phyloP scores from a whole-genome alignment of 2,329 filamentous ascomycete genomes.

The Stemphylium lycopersici region DNA sequence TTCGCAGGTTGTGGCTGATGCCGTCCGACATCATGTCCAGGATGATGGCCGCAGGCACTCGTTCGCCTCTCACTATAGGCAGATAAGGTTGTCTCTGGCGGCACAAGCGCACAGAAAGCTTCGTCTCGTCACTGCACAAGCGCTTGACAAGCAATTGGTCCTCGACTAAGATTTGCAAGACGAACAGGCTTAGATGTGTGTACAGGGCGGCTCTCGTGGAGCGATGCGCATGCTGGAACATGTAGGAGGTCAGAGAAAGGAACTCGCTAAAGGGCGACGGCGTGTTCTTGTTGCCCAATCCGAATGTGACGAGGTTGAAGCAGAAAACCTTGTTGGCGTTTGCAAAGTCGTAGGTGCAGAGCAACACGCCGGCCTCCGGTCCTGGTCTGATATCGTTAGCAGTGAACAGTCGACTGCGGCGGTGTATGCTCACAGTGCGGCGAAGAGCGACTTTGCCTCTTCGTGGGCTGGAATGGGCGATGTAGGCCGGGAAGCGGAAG shows the following conservation, averaged over 20 bases:
- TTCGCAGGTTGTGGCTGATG: slow-evolving; percentile 90
- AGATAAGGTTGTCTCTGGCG: slow-evolving; percentile 87
- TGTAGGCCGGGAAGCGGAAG: slow-evolving; percentile 68
- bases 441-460: slow-evolving; percentile 81
- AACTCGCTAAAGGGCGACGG: slow-evolving; percentile 81
- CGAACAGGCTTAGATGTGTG: slow-evolving; percentile 82
- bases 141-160: slow-evolving; percentile 82
- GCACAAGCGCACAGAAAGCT: slow-evolving; percentile 78
- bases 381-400: slow-evolving; percentile 66
- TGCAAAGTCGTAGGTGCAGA: slow-evolving; percentile 90
- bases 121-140: slow-evolving; percentile 80
- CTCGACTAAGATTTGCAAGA: slow-evolving; percentile 84
- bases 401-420: neutral
- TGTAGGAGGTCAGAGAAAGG: slow-evolving; percentile 87
- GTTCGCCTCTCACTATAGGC: slow-evolving; percentile 73
- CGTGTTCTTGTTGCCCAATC: slow-evolving; percentile 65
- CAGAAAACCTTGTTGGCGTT: slow-evolving; percentile 96
- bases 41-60: slow-evolving; percentile 75
- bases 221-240: slow-evolving; percentile 90
- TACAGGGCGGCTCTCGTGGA: slow-evolving; percentile 80
- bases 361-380: slow-evolving; percentile 76
- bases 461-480: slow-evolving; percentile 71
- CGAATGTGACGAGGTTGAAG: slow-evolving; percentile 74
- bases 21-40: slow-evolving; percentile 89
- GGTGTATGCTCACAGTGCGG: slow-evolving; percentile 67